Conservation (phyloP, 106 monocot genomes). For the Apostasia shenzhenica region DNA sequence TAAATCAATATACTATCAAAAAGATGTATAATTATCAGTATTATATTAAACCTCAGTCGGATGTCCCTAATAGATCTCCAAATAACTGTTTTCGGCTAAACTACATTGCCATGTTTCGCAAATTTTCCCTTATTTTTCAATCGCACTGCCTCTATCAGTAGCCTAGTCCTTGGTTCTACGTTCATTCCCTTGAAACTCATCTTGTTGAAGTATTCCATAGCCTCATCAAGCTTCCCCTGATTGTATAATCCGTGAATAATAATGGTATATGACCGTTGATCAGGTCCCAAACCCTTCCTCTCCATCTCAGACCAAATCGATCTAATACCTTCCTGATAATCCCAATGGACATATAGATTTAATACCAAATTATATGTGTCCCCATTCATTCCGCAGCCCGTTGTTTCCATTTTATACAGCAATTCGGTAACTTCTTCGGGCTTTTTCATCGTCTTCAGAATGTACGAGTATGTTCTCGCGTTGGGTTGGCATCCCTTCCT, state of each 20-base stretch:
- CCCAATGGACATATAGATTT: conserved; percentile 57
- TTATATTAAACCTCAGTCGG: too few relatives aligned
- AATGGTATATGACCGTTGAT: conserved; percentile 73
- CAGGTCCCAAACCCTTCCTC: conserved; percentile 61
- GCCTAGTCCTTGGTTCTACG: conserved; percentile 54
- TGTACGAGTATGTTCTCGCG: conserved; percentile 60
- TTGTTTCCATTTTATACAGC: conserved; percentile 44
- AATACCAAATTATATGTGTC: conserved; percentile 63
- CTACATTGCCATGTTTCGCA: neutral
- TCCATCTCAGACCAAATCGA: conserved; percentile 75
- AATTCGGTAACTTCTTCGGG: conserved; percentile 43
- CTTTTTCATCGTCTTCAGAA: conserved; percentile 42
- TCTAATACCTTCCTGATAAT: conserved; percentile 33
- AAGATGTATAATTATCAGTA: too few relatives aligned
- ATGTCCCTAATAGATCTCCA: too few relatives aligned
- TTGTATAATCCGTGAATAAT: conserved; percentile 60
- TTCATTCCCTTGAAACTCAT: conserved; percentile 76
- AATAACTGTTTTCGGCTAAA: too few relatives aligned
- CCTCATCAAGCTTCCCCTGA: conserved; percentile 47
- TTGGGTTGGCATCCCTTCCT: conserved; percentile 47
- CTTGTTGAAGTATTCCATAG: conserved; percentile 36
- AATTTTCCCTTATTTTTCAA: conserved; percentile 19
- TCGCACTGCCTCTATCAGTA: conserved; percentile 53
- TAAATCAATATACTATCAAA: too few relatives aligned
- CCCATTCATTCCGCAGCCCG: conserved; percentile 35